Evolutionary conservation across 768 basidiomycete species (phyloP).

Genomic region (Mycena vitilis): DNA sequence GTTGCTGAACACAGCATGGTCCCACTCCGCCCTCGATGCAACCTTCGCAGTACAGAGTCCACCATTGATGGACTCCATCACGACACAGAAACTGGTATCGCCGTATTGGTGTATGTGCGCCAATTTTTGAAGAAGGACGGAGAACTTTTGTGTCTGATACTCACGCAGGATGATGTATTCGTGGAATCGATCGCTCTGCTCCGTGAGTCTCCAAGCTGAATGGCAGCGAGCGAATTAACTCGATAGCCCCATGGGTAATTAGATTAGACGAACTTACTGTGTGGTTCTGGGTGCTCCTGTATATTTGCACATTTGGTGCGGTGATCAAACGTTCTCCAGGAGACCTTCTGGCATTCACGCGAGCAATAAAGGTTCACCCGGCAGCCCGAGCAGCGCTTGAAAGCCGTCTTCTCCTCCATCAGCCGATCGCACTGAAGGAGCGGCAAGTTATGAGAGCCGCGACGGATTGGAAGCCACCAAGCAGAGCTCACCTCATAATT

Average conservation of each 20-base stretch:
- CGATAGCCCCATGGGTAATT: neutral
- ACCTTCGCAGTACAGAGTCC: neutral
- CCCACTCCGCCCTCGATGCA: neutral
- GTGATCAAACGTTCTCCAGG: neutral
- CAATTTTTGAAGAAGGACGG: neutral
- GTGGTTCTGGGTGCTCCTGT: neutral
- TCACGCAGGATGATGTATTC: neutral
- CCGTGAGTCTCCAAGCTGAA: neutral
- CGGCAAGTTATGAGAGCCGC: no score
- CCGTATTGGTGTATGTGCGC: neutral
- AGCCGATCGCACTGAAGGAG: neutral
- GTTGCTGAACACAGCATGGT: no score
- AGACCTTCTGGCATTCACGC: neutral
- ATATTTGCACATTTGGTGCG: neutral
- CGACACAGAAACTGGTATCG: neutral
- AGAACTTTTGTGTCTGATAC: neutral
- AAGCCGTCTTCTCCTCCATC: neutral
- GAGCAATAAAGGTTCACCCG: neutral
- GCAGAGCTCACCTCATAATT: no score
- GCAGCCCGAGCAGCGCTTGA: neutral
- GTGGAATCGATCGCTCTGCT: neutral
- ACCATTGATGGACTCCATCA: neutral
- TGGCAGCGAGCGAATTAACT: neutral
- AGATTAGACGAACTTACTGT: neutral
- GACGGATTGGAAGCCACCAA: no score